Evolutionary conservation across 2,329 filamentous ascomycete species (phyloP), one percentile per base, ranked within the genome.

Genomic region (Mycogone perniciosa): DNA sequence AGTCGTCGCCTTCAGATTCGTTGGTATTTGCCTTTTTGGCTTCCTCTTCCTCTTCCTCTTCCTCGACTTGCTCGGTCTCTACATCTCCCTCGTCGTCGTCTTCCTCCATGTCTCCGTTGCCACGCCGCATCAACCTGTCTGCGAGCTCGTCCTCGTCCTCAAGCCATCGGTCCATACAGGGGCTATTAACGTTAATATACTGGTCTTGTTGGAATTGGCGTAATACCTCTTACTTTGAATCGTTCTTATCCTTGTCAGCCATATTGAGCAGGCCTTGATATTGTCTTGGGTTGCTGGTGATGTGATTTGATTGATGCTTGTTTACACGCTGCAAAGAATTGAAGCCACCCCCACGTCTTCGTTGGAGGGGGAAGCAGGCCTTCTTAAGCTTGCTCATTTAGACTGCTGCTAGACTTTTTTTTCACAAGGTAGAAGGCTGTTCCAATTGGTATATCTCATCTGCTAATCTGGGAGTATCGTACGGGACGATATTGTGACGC

Each of bases 381-480:
- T 51, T 39, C 39, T 51, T 51, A 51, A 29, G 37, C 11, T 20
- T 26, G 11, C 11, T 26, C 30, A 13, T 34, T 40, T 30, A 34
- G 29, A 38, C 41, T 11, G 42, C 11, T 34, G 26, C 29, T 33
- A n/a, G 41, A 20, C 35, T 27, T 43, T 33, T 7, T 11, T 31
- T 39, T 20, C 26, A 39, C 27, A 10, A 48, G 29, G 37, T 39
- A 39, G n/a, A 20, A 30, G 20, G 13, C 8, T 37, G 31, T 30
- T 34, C 33, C 30, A 31, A n/a, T 45, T 50, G 48, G 37, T 20
- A 35, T 29, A 39, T 39, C 48, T 42, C 48, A 41, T 44, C 35
- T 31, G 13, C 26, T 37, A 35, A 27, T 11, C 40, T 20, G 20
- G 20, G 20, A 20, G 20, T 34, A 35, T 37, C 13, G 29, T 34